Evolutionary conservation across 371 early-diverging fungal species (phyloP).

Genomic region (Fennellomyces sp.): DNA sequence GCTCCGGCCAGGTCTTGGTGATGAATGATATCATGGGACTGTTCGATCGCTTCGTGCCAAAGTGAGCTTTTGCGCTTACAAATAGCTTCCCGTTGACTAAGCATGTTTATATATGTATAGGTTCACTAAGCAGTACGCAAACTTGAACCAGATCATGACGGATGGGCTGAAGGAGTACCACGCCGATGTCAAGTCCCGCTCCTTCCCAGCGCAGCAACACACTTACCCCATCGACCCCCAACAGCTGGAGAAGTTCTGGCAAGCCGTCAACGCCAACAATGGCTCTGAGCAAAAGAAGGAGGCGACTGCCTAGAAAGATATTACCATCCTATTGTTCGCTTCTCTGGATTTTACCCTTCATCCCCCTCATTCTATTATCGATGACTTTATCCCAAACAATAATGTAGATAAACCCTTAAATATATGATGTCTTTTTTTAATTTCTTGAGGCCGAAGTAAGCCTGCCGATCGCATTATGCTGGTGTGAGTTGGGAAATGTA

Average conservation of each 20-base stretch:
- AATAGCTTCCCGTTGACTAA: not conserved
- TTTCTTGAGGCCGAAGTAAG: no score
- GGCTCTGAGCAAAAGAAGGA: conserved; percentile 11
- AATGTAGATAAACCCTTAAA: no score
- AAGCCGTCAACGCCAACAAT: conserved; percentile 11
- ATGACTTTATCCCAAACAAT: no score
- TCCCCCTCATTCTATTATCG: no score
- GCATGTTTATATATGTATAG: conserved; percentile 33
- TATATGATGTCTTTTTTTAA: no score
- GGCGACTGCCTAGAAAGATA: not conserved
- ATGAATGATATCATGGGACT: conserved; percentile 88
- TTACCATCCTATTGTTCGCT: not conserved
- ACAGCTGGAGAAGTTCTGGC: conserved; percentile 57
- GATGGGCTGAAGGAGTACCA: conserved; percentile 74
- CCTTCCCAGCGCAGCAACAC: conserved; percentile 80
- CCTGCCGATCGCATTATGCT: no score
- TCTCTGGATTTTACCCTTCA: no score
- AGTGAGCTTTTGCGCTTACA: conserved; percentile 42
- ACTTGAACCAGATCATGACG: conserved; percentile 71
- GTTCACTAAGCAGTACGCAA: conserved; percentile 89
- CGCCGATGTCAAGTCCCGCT: conserved; percentile 73
- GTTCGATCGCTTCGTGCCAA: conserved; percentile 82
- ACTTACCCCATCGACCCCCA: conserved; percentile 74
- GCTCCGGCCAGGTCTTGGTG: conserved; percentile 94
- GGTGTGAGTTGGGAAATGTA: no score